Percentiles rank a stretch among this genome's conserved stretches.
phyloP scores from a whole-genome alignment of 1,284 basidiomycete genomes.

The Singerocomus inundabilis region DNA sequence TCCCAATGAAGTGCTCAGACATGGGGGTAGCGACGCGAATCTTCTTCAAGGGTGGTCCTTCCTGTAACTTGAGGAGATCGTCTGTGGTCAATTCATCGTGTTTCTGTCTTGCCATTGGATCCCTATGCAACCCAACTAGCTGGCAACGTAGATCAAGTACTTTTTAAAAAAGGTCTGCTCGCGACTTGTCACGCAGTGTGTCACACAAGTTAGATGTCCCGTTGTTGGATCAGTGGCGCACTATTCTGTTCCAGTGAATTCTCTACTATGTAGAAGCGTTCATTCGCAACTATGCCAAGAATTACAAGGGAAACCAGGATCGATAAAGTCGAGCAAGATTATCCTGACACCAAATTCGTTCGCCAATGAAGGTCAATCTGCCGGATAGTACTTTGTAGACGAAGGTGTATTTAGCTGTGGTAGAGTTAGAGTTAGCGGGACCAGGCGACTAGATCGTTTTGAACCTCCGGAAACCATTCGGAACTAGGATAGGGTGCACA shows the following conservation, averaged over 20 bases:
- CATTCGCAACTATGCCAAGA: neutral
- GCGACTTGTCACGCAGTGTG: neutral
- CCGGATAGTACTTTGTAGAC: neutral
- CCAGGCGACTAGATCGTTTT: conserved; percentile 4
- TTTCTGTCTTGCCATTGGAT: conserved; percentile 27
- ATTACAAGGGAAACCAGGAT: conserved; percentile 1
- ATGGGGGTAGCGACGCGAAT: conserved; percentile 4
- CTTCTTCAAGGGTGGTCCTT: conserved; percentile 26
- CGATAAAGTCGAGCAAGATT: conserved; percentile 1
- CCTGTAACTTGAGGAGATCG: conserved; percentile 34
- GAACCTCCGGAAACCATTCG: conserved; percentile 2
- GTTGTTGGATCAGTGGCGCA: no score
- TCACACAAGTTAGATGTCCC: neutral
- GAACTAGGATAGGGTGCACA: neutral
- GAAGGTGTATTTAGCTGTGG: neutral
- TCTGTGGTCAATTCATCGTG: conserved; percentile 34
- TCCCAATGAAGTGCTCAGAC: neutral
- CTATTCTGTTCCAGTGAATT: neutral
- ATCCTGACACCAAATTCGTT: neutral
- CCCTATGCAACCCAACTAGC: neutral
- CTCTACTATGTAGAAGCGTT: neutral
- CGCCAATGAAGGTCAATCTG: neutral
- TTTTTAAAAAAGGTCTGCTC: neutral
- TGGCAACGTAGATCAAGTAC: neutral
- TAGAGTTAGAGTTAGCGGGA: neutral